These are phyloP conservation scores for Chaetomium fimeti DNA, from an alignment of 495 filamentous ascomycete species.

Conservation along the genomic window DNA sequence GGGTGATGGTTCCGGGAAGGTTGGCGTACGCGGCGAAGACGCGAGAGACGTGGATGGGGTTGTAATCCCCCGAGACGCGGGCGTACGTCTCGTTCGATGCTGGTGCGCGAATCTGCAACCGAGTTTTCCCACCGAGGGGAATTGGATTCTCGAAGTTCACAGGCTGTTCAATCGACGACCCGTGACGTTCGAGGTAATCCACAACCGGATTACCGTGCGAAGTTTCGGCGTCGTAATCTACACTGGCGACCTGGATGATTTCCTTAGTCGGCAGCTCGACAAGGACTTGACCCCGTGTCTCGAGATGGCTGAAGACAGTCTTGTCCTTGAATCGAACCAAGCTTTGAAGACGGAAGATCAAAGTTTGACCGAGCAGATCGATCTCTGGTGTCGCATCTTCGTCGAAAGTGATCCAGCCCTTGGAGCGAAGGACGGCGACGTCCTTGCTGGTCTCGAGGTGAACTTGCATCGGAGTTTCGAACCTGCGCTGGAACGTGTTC, in stretches of 20 bases:
- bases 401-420: slow-evolving; percentile 90
- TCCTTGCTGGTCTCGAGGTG: slow-evolving; percentile 83
- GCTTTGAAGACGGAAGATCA: slow-evolving; percentile 94
- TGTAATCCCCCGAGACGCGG: slow-evolving; percentile 95
- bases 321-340: slow-evolving; percentile 92
- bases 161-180: slow-evolving; percentile 91
- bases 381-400: slow-evolving; percentile 63
- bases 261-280: slow-evolving; percentile 97
- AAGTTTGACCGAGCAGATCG: slow-evolving; percentile 83
- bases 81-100: slow-evolving; percentile 98
- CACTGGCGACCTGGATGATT: slow-evolving; percentile 90
- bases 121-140: slow-evolving; percentile 87
- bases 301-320: slow-evolving; percentile 85
- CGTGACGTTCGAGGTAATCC: slow-evolving; percentile 91
- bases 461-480: slow-evolving; percentile 92
- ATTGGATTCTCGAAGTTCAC: slow-evolving; percentile 97
- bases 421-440: slow-evolving; percentile 87
- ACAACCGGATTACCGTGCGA: slow-evolving; percentile 96
- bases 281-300: slow-evolving; percentile 89
- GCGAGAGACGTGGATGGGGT: slow-evolving; percentile 96
- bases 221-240: slow-evolving; percentile 84
- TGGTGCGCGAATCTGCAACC: slow-evolving; percentile 82
- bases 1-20: slow-evolving; percentile 92
- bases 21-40: slow-evolving; percentile 95
- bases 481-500: slow-evolving; percentile 97